phyloP scores from a whole-genome alignment of 495 filamentous ascomycete species.

The Xanthoparmelia taractica region DNA sequence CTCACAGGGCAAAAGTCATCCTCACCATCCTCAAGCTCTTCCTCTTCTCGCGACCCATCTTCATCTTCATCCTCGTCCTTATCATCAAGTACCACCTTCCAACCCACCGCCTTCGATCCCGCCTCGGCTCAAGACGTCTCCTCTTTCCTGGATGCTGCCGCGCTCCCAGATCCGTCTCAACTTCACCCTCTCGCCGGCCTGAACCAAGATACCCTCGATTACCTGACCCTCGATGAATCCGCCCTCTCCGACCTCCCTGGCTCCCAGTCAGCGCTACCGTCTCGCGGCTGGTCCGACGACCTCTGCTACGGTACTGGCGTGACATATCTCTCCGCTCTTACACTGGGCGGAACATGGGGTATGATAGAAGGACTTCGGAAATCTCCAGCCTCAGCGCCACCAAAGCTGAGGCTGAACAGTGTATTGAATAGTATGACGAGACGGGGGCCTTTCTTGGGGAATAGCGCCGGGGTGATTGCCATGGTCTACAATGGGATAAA shows the following conservation, averaged over 20 bases:
- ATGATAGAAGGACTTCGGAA: constrained; percentile 76
- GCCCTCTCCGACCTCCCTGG: constrained; percentile 83
- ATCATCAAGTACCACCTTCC: constrained; percentile 41
- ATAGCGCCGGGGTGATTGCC: constrained; percentile 87
- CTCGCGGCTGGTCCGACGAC: constrained; percentile 94
- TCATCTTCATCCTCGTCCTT: constrained; percentile 27
- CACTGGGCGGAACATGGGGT: constrained; percentile 87
- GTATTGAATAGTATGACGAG: constrained; percentile 89
- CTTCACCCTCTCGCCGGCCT: constrained; percentile 93
- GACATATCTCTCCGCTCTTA: constrained; percentile 78
- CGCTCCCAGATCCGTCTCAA: constrained; percentile 71
- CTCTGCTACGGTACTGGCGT: constrained; percentile 95
- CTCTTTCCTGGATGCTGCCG: constrained; percentile 64
- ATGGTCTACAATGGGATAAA: constrained; percentile 94
- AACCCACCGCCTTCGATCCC: constrained; percentile 57
- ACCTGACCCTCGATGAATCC: constrained; percentile 87
- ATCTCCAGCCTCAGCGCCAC: constrained; percentile 63
- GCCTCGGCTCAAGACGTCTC: constrained; percentile 66
- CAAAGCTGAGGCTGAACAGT: constrained; percentile 84
- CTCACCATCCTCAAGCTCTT: constrained; percentile 31
- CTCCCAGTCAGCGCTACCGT: constrained; percentile 75
- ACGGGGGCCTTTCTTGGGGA: constrained; percentile 92
- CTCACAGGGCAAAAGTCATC: constrained; percentile 73
- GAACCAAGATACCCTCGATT: constrained; percentile 85
- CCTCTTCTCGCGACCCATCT: constrained; percentile 20